Percentiles rank a stretch among this genome's conserved stretches.
Conservation (phyloP, 768 basidiomycete genomes). For the Rhizopogon vesiculosus region DNA sequence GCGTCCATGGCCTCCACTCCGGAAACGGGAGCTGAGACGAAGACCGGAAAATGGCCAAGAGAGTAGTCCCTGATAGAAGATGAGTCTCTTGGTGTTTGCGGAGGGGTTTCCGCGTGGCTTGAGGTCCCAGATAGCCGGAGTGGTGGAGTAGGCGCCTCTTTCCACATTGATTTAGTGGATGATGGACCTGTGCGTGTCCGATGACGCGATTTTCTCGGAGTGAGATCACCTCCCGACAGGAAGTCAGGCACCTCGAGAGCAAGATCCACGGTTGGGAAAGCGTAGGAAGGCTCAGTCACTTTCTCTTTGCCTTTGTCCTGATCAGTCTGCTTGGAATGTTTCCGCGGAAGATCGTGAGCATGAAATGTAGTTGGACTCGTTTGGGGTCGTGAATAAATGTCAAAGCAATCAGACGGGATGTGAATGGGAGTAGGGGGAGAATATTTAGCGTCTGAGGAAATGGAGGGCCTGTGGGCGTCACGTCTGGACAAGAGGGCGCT, state of each 20-base stretch:
- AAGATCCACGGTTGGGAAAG: constrained; percentile 23
- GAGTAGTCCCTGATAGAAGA: constrained; percentile 12
- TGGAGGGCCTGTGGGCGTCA: constrained; percentile 35
- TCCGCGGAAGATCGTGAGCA: constrained; percentile 11
- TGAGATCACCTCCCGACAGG: constrained; percentile 21
- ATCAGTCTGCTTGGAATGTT: constrained; percentile 19
- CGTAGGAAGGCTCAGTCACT: constrained; percentile 17
- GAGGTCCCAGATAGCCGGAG: constrained; percentile 67
- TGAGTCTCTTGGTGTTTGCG: constrained; percentile 61
- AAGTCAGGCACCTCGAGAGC: constrained; percentile 21
- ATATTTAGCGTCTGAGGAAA: constrained; percentile 11
- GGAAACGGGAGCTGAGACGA: constrained; percentile 72
- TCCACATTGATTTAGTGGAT: constrained; percentile 33
- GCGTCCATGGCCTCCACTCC: constrained; percentile 89
- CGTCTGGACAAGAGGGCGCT: constrained; percentile 53
- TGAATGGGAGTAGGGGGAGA: constrained; percentile 8
- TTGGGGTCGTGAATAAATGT: constrained; percentile 40
- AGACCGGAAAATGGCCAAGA: constrained; percentile 50
- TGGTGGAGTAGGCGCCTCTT: constrained; percentile 43
- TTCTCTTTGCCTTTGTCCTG: constrained; percentile 21
- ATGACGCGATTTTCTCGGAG: constrained; percentile 39
- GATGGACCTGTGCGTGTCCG: constrained; percentile 62
- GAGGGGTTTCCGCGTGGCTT: constrained; percentile 66
- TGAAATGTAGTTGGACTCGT: constrained; percentile 24
- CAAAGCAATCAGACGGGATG: constrained; percentile 37